phyloP scores from a whole-genome alignment of 768 basidiomycete genomes.

The Holtermanniella nyarrowii region DNA sequence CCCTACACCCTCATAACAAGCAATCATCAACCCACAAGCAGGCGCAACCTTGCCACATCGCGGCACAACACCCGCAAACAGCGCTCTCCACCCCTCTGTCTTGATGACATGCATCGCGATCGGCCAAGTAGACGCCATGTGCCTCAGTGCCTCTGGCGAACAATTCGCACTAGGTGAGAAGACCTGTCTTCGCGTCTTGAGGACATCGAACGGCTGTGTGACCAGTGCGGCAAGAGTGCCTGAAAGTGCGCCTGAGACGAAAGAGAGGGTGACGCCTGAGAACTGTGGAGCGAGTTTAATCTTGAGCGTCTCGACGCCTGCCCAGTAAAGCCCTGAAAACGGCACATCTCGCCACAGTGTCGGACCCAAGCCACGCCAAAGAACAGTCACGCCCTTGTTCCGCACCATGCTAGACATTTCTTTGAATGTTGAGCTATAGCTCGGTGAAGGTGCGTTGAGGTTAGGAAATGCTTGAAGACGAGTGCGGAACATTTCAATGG shows the following conservation, averaged over 20 bases:
- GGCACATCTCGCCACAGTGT: constrained; percentile 97
- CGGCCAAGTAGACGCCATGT: constrained; percentile 50
- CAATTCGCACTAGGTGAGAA: constrained; percentile 37
- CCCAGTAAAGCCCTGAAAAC: constrained; percentile 95
- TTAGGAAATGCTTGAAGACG: constrained; percentile 34
- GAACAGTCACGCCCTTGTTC: constrained; percentile 54
- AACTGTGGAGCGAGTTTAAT: background rate
- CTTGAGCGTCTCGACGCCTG: constrained; percentile 51
- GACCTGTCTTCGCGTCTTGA: constrained; percentile 89
- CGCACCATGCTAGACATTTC: constrained; percentile 54
- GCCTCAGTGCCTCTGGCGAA: constrained; percentile 21
- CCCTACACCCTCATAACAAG: constrained; percentile 68
- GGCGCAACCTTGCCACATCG: constrained; percentile 92
- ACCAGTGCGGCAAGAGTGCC: constrained; percentile 74
- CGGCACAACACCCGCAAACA: constrained; percentile 77
- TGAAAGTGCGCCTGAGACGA: constrained; percentile 79
- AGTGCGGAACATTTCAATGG: constrained; percentile 40
- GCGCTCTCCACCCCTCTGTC: constrained; percentile 64
- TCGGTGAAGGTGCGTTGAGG: constrained; percentile 23
- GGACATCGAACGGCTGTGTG: constrained; percentile 91
- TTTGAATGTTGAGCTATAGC: constrained; percentile 31
- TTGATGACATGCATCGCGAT: constrained; percentile 60
- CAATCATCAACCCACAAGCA: constrained; percentile 97
- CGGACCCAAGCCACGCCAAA: constrained; percentile 85
- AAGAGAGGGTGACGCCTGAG: constrained; percentile 44